A percentile compares a stretch with the other conserved stretches of the same genome.
Conservation (phyloP, 148 eudicot genomes). For the Rhododendron henanense region DNA sequence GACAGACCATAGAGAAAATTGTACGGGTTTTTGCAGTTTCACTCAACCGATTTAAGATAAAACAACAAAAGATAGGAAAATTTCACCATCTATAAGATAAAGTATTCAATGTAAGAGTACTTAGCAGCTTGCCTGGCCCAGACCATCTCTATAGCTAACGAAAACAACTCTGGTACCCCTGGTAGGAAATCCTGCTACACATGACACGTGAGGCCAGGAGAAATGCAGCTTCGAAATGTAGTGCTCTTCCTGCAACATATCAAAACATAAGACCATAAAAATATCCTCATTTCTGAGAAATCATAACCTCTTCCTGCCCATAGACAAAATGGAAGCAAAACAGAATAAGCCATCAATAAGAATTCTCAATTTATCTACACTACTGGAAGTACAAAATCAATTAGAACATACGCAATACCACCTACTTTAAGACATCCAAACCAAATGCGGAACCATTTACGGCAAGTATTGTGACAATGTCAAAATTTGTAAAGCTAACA, state of each 20-base stretch:
- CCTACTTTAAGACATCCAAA: neutral
- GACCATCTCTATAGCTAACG: slow-evolving; percentile 52
- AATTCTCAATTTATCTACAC: neutral
- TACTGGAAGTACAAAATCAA: neutral
- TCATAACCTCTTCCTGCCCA: neutral
- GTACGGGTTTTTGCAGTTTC: neutral
- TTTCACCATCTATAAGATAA: neutral
- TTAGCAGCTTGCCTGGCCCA: slow-evolving; percentile 44
- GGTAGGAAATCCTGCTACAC: slow-evolving; percentile 60
- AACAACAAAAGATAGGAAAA: neutral
- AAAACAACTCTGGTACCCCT: slow-evolving; percentile 63
- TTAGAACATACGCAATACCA: neutral
- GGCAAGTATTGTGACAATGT: neutral
- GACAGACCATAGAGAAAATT: neutral
- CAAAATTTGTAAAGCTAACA: neutral
- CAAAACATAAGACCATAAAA: neutral
- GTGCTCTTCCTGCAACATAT: slow-evolving; percentile 73
- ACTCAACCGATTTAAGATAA: neutral
- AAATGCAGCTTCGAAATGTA: slow-evolving; percentile 63
- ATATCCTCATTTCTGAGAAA: neutral
- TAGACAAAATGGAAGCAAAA: neutral
- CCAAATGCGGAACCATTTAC: neutral
- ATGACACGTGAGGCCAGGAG: slow-evolving; percentile 89
- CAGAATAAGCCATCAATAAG: neutral
- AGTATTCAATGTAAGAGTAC: neutral